Evolutionary conservation across 805 yeast genomes (phyloP).

Genomic region (Ogataea ramenticola): DNA sequence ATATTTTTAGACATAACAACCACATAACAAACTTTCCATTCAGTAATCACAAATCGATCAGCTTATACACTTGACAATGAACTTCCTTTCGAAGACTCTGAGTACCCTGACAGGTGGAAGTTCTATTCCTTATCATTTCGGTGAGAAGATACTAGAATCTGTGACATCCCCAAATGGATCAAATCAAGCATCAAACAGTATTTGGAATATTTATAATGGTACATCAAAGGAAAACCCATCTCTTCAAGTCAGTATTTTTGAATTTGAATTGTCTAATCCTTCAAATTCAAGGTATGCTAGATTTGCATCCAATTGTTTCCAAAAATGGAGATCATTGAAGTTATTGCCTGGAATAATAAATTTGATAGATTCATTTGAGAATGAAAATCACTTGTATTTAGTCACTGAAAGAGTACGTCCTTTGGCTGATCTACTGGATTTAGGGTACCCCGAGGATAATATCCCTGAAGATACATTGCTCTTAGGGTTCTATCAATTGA

Average conservation of each 20-base stretch:
- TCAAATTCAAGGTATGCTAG: conserved; percentile 21
- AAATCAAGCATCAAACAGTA: conserved; percentile 24
- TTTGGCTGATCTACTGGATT: conserved; percentile 30
- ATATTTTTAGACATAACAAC: no score
- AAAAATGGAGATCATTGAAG: conserved; percentile 47
- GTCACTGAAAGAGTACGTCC: conserved; percentile 65
- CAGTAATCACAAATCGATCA: neutral
- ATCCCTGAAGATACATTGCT: conserved; percentile 28
- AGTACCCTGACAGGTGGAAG: conserved; percentile 50
- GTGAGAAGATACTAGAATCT: conserved; percentile 30
- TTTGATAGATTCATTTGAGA: conserved; percentile 57
- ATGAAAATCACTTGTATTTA: conserved; percentile 48
- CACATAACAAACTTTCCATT: neutral
- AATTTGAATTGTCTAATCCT: conserved; percentile 43
- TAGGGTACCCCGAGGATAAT: conserved; percentile 16
- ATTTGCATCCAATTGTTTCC: conserved; percentile 37
- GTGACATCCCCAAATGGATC: conserved; percentile 19
- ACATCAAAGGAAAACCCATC: conserved; percentile 39
- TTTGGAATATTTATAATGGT: conserved; percentile 65
- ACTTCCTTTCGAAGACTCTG: conserved; percentile 59
- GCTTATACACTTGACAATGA: conserved; percentile 33
- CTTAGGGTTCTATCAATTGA: conserved; percentile 51
- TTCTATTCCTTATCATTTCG: conserved; percentile 52
- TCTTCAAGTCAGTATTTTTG: conserved; percentile 53
- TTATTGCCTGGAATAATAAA: conserved; percentile 61